These are phyloP conservation scores for Nemania sp. DNA, from an alignment of 2,329 filamentous ascomycete species.

Conservation along the genomic window DNA sequence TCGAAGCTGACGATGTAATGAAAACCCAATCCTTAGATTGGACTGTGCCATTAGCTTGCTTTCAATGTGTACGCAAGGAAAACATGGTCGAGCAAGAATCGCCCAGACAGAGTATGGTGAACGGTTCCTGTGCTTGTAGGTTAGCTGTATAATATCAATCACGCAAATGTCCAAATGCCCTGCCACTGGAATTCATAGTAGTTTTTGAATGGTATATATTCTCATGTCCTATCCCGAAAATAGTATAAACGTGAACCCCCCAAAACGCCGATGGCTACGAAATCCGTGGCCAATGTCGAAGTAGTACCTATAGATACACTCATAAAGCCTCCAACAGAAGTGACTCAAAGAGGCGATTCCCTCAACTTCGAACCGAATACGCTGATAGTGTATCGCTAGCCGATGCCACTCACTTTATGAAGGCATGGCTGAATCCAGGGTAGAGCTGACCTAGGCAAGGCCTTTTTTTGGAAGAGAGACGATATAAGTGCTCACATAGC, in stretches of 20 bases:
- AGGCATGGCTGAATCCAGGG: neutral
- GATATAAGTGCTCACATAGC: neutral
- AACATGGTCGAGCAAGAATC: conserved; percentile 16
- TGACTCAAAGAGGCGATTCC: conserved; percentile 1
- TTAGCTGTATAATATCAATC: conserved; percentile 32
- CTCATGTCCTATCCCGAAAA: conserved; percentile 36
- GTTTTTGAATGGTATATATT: conserved; percentile 35
- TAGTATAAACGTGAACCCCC: conserved; percentile 37
- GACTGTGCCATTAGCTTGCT: conserved; percentile 41
- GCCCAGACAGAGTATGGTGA: conserved; percentile 15
- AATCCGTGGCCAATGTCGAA: conserved; percentile 42
- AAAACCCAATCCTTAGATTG: conserved; percentile 26
- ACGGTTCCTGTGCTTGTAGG: conserved; percentile 17
- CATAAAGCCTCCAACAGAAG: conserved; percentile 14
- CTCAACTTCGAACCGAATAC: neutral
- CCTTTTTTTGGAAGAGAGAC: neutral
- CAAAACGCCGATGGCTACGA: conserved; percentile 45
- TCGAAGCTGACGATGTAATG: conserved; percentile 31
- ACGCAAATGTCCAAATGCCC: neutral
- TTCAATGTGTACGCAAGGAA: conserved; percentile 28
- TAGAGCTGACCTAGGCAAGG: conserved; percentile 1
- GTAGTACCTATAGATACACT: conserved; percentile 42
- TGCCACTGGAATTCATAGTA: neutral
- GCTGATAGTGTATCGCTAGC: conserved; percentile 7
- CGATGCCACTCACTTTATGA: conserved; percentile 8